phyloP scores from a whole-genome alignment of 2,329 filamentous ascomycete genomes.

The Venturia oleaginea region DNA sequence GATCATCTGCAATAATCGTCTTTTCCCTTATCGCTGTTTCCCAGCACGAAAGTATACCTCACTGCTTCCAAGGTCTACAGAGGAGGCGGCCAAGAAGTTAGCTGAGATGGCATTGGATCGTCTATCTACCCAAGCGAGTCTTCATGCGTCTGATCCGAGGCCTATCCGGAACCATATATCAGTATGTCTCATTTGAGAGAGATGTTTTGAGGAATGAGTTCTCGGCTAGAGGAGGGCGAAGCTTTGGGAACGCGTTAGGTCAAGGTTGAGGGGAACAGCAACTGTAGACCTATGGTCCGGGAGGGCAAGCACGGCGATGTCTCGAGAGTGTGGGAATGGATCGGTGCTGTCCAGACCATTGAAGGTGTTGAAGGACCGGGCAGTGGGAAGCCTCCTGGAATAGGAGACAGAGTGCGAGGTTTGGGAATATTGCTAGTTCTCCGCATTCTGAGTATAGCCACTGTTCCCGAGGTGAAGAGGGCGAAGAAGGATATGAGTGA shows the following conservation, averaged over 20 bases:
- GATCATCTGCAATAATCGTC: conserved; percentile 43
- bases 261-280: conserved; percentile 89
- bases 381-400: background rate
- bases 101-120: conserved; percentile 79
- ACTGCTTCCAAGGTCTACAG: conserved; percentile 50
- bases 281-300: conserved; percentile 71
- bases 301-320: conserved; percentile 47
- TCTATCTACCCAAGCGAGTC: conserved; percentile 65
- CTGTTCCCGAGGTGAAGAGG: conserved; percentile 20
- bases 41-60: conserved; percentile 23
- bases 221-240: conserved; percentile 62
- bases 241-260: conserved; percentile 74
- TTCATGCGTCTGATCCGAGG: conserved; percentile 58
- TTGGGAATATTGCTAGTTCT: conserved; percentile 15
- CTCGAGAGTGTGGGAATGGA: conserved; percentile 60
- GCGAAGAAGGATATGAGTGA: conserved; percentile 24
- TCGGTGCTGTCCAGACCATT: conserved; percentile 48
- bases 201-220: conserved; percentile 81
- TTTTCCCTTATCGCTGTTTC: background rate
- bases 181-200: conserved; percentile 84
- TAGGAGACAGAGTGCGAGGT: conserved; percentile 1
- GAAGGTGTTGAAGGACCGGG: conserved; percentile 23
- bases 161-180: conserved; percentile 66
- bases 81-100: conserved; percentile 67
- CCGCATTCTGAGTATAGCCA: conserved; percentile 23